phyloP scores from a whole-genome alignment of 495 filamentous ascomycete genomes.

The Penicillium macrosclerotiorum region DNA sequence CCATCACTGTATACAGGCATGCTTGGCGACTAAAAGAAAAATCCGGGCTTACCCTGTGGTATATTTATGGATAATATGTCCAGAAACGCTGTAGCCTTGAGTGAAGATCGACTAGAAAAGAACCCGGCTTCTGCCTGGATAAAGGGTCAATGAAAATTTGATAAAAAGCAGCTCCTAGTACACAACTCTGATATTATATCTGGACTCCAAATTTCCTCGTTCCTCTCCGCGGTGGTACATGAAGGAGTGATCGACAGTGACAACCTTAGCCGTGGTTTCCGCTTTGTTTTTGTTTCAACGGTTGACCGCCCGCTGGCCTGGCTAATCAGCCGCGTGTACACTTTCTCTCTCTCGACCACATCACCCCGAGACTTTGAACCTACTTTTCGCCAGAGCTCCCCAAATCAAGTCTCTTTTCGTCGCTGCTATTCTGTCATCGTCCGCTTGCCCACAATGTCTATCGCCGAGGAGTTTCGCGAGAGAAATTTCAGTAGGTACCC shows the following conservation, averaged over 20 bases:
- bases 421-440: constrained; percentile 1
- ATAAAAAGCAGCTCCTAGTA: constrained; percentile 6
- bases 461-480: constrained; percentile 77
- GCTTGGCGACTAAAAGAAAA: no score
- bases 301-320: constrained; percentile 25
- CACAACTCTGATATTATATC: not conserved
- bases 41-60: no score
- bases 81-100: constrained; percentile 12
- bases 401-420: constrained; percentile 6
- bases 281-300: constrained; percentile 26
- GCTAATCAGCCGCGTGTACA: constrained; percentile 25
- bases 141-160: not conserved
- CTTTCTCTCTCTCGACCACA: constrained; percentile 12
- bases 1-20: no score
- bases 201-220: not conserved
- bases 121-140: no score
- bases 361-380: constrained; percentile 5
- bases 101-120: no score
- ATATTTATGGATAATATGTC: no score
- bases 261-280: constrained; percentile 5
- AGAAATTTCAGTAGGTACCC: constrained; percentile 91
- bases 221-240: no score
- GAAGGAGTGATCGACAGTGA: constrained; percentile 18
- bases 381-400: constrained; percentile 8
- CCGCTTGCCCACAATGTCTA: constrained; percentile 42